Evolutionary conservation across 345 rosid species (phyloP).

Genomic region (Linum lewisii): DNA sequence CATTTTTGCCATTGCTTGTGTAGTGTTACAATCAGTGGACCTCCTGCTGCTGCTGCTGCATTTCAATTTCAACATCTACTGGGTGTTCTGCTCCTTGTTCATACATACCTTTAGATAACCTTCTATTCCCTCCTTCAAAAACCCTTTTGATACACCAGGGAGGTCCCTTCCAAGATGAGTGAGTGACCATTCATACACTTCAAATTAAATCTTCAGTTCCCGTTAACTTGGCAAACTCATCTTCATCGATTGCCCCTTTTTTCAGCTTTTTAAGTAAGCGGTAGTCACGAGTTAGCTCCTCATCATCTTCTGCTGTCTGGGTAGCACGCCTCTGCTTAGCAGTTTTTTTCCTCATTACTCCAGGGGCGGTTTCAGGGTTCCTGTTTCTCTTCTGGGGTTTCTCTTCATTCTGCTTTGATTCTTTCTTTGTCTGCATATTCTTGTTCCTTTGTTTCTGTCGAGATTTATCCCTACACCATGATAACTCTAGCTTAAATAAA

Average conservation of each 20-base stretch:
- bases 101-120: too few species aligned
- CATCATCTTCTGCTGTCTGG: slow-evolving; percentile 71
- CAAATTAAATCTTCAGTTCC: slow-evolving; percentile 61
- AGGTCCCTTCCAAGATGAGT: too few species aligned
- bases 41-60: too few species aligned
- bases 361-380: slow-evolving; percentile 17
- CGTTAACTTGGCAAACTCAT: slow-evolving; percentile 54
- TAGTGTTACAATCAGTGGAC: too few species aligned
- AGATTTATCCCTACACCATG: slow-evolving; percentile 61
- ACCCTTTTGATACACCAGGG: too few species aligned
- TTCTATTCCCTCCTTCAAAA: too few species aligned
- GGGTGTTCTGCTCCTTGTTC: too few species aligned
- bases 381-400: slow-evolving; percentile 37
- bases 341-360: slow-evolving; percentile 46
- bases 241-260: slow-evolving; percentile 62
- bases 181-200: slow-evolving; percentile 8
- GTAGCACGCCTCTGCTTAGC: slow-evolving; percentile 73
- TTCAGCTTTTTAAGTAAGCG: slow-evolving; percentile 52
- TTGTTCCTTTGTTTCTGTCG: slow-evolving; percentile 79
- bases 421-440: slow-evolving; percentile 57
- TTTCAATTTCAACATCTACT: too few species aligned
- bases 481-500: too few species aligned
- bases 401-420: slow-evolving; percentile 30
- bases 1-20: too few species aligned
- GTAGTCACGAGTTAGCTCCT: slow-evolving; percentile 58